These are phyloP conservation scores for Fraxinus albicans DNA, from an alignment of 305 asterid species.

Conservation along the genomic window DNA sequence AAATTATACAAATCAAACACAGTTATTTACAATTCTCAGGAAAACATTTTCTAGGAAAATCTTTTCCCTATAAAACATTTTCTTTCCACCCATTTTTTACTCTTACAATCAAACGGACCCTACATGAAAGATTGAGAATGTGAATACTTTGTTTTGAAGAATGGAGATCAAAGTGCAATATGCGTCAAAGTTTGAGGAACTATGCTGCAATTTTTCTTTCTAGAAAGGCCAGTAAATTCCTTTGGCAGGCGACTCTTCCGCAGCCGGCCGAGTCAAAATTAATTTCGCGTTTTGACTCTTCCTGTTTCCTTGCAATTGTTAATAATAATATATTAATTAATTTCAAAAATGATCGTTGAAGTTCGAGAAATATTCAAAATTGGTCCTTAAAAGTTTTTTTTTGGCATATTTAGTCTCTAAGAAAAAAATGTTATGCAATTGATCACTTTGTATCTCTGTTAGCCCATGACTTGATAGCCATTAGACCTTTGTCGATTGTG, in stretches of 20 bases:
- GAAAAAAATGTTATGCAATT: neutral
- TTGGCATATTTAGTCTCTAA: neutral
- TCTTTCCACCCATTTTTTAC: too few relatives aligned
- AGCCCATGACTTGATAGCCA: neutral
- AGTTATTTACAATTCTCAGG: too few relatives aligned
- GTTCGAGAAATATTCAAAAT: neutral
- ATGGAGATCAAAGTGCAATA: neutral
- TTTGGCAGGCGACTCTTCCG: neutral
- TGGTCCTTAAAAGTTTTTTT: neutral
- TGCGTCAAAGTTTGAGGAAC: neutral
- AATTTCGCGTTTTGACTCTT: neutral
- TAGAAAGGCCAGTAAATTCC: neutral
- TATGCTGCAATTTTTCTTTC: neutral
- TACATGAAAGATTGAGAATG: neutral
- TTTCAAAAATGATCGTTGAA: neutral
- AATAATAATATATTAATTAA: neutral
- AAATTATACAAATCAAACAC: too few relatives aligned
- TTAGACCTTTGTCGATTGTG: neutral
- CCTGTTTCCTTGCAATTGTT: neutral
- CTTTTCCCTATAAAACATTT: too few relatives aligned
- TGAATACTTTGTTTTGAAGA: neutral
- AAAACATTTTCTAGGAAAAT: too few relatives aligned
- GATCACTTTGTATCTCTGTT: neutral
- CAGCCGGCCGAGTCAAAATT: neutral
- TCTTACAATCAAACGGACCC: too few relatives aligned